phyloP scores from a whole-genome alignment of 2,329 filamentous ascomycete species.

The Cordyceps javanica region DNA sequence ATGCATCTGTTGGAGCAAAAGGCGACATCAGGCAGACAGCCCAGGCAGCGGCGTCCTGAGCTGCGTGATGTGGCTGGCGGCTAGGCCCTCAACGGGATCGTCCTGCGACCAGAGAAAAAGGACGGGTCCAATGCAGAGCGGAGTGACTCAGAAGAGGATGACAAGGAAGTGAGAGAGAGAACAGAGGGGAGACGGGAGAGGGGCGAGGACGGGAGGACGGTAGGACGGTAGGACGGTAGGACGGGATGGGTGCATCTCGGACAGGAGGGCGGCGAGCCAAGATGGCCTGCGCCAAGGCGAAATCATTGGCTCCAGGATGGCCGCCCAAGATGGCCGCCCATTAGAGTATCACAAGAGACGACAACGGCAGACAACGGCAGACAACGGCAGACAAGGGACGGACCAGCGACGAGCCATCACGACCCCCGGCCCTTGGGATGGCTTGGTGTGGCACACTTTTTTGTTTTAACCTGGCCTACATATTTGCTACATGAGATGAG shows the following conservation, averaged over 20 bases:
- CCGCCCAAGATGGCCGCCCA: not conserved
- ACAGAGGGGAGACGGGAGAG: not conserved
- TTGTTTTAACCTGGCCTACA: not conserved
- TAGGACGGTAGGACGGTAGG: too few relatives aligned
- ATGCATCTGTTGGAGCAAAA: constrained; percentile 5
- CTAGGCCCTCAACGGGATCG: constrained; percentile 7
- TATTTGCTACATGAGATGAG: not conserved
- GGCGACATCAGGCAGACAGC: constrained; percentile 11
- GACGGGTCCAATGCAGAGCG: not conserved
- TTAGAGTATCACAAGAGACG: not conserved
- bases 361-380: too few relatives aligned
- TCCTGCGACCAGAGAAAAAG: not conserved
- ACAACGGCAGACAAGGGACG: too few relatives aligned
- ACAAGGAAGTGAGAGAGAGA: not conserved
- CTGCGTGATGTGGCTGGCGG: constrained; percentile 9
- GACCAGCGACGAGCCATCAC: not conserved
- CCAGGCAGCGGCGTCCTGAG: constrained; percentile 6
- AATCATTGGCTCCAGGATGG: constrained; percentile 1
- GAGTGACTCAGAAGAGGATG: constrained; percentile 8
- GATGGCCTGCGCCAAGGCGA: not conserved
- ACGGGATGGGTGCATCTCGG: too few relatives aligned
- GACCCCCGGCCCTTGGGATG: not conserved
- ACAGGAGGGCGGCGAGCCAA: too few relatives aligned
- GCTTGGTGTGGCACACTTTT: not conserved
- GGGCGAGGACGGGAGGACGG: too few relatives aligned